These are phyloP conservation scores for Furcasterigmium sp. DNA, from an alignment of 2,329 filamentous ascomycete genomes.

Conservation along the genomic window DNA sequence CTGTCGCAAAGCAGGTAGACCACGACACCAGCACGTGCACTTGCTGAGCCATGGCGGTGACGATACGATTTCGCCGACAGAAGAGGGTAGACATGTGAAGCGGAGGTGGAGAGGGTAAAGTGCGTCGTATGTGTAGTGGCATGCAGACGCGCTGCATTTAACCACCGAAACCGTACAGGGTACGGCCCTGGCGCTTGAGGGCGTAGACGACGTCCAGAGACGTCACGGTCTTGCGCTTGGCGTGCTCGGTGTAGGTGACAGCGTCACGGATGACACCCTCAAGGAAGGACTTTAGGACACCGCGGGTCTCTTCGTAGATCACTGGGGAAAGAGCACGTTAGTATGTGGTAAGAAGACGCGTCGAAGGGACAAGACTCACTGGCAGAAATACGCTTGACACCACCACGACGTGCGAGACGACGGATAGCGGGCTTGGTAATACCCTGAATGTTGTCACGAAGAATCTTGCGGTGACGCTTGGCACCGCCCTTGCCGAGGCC, in stretches of 20 bases:
- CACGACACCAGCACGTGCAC: not conserved
- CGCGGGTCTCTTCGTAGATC: slow-evolving; percentile 76
- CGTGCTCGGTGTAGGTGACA: slow-evolving; percentile 75
- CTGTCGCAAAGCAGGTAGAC: not conserved
- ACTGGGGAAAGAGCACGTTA: slow-evolving; percentile 30
- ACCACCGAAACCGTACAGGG: slow-evolving; percentile 87
- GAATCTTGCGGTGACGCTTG: slow-evolving; percentile 99
- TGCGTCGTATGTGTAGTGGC: no score
- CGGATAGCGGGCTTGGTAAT: slow-evolving; percentile 98
- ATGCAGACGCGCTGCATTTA: slow-evolving; percentile 37
- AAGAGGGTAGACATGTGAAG: not conserved
- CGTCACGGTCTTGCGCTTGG: slow-evolving; percentile 76
- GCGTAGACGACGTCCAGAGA: slow-evolving; percentile 65
- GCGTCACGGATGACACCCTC: slow-evolving; percentile 72
- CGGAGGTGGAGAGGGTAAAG: not conserved
- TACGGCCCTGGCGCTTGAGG: slow-evolving; percentile 65
- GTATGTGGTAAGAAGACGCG: not conserved
- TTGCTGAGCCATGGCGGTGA: not conserved
- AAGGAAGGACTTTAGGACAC: slow-evolving; percentile 74
- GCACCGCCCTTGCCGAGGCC: slow-evolving; percentile 96
- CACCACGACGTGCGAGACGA: slow-evolving; percentile 97
- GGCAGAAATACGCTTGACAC: slow-evolving; percentile 99
- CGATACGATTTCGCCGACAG: not conserved
- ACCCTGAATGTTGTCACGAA: slow-evolving; percentile 99
- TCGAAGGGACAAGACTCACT: slow-evolving; percentile 52